These are phyloP conservation scores for Diaporthe vaccinii DNA, from an alignment of 2,329 filamentous ascomycete genomes.

Conservation along the genomic window DNA sequence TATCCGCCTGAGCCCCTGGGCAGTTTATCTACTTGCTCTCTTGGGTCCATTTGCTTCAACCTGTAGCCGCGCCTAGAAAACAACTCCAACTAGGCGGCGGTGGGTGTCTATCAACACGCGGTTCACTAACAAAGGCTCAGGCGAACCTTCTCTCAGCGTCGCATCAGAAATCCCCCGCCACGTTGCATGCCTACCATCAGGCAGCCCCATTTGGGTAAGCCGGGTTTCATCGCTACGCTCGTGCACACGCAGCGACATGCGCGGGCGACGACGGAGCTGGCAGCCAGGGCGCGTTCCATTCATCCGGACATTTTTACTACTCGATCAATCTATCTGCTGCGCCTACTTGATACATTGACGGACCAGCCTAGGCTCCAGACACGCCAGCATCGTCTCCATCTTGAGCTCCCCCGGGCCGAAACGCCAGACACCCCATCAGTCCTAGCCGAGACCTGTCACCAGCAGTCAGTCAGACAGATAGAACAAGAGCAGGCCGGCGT, in stretches of 20 bases:
- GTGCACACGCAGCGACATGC: conserved; percentile 1
- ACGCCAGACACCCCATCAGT: conserved; percentile 1
- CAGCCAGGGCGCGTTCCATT: conserved; percentile 6
- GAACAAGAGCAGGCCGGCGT: not conserved
- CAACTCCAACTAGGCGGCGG: not conserved
- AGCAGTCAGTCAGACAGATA: not conserved
- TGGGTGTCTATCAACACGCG: not conserved
- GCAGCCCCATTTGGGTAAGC: conserved; percentile 26
- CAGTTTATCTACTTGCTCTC: not conserved
- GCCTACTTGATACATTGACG: not conserved
- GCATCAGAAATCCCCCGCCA: not conserved
- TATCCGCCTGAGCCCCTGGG: not conserved
- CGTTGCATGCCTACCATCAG: not conserved
- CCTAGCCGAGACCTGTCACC: not conserved
- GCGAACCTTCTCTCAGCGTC: not conserved
- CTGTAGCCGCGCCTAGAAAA: not conserved
- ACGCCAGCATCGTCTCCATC: conserved; percentile 3
- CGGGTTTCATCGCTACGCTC: conserved; percentile 21
- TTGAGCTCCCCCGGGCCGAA: conserved; percentile 7
- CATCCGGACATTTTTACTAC: conserved; percentile 7
- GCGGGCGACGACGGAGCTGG: conserved; percentile 19
- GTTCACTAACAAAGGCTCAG: not conserved
- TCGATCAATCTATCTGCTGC: not conserved
- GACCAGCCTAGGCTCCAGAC: conserved; percentile 1
- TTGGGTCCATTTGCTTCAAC: not conserved